Evolutionary conservation across 345 rosid species (phyloP).

Genomic region (Moricandia moricandioides): DNA sequence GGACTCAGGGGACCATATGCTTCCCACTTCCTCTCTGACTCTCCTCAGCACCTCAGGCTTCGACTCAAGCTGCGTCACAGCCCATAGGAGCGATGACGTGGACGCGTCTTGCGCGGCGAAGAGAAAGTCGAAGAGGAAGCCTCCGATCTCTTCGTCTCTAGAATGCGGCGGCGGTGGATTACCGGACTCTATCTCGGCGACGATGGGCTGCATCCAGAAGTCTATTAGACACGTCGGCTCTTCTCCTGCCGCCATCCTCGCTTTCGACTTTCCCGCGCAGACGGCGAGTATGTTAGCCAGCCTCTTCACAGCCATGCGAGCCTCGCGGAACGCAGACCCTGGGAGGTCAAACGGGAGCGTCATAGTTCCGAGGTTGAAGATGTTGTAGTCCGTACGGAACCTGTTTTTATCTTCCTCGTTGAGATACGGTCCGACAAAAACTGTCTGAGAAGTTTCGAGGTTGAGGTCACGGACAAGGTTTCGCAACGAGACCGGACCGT

Average conservation of each 20-base stretch:
- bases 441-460: slow-evolving; percentile 86
- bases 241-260: slow-evolving; percentile 44
- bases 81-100: slow-evolving; percentile 83
- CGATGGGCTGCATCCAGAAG: slow-evolving; percentile 74
- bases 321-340: slow-evolving; percentile 66
- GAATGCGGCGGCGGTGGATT: slow-evolving; percentile 44
- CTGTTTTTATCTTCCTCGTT: slow-evolving; percentile 31
- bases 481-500: slow-evolving; percentile 44
- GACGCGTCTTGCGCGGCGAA: slow-evolving; percentile 93
- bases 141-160: slow-evolving; percentile 54
- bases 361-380: slow-evolving; percentile 76
- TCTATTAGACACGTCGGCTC: slow-evolving; percentile 74
- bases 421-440: slow-evolving; percentile 72
- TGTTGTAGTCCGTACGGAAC: slow-evolving; percentile 60
- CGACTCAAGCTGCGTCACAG: slow-evolving; percentile 66
- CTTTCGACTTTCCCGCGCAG: slow-evolving; percentile 53
- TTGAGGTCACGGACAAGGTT: slow-evolving; percentile 64
- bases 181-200: slow-evolving; percentile 43
- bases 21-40: slow-evolving; percentile 66
- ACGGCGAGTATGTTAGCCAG: slow-evolving; percentile 43
- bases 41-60: slow-evolving; percentile 57
- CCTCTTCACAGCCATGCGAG: slow-evolving; percentile 64
- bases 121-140: slow-evolving; percentile 74
- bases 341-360: slow-evolving; percentile 69
- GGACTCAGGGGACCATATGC: neutral